Evolutionary conservation across 2,329 filamentous ascomycete genomes (phyloP).

Genomic region (Colletotrichum falcatum): DNA sequence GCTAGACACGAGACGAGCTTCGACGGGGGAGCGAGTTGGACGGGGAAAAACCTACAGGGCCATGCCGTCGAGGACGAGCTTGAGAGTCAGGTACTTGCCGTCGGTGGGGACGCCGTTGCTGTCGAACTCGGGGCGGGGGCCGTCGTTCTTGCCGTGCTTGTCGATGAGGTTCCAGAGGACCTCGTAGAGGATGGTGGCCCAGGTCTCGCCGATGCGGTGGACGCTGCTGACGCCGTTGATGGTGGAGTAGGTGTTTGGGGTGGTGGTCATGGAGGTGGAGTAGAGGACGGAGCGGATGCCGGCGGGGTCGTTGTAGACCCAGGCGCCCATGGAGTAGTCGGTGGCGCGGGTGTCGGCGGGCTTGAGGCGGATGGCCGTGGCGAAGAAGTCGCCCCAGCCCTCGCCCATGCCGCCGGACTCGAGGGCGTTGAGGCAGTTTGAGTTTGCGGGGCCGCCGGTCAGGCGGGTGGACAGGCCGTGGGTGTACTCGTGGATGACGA

Average conservation of each 20-base stretch:
- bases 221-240: conserved; percentile 54
- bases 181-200: conserved; percentile 66
- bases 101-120: conserved; percentile 61
- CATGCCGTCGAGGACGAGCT: conserved; percentile 65
- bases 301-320: conserved; percentile 56
- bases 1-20: too few relatives aligned
- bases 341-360: conserved; percentile 57
- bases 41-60: conserved; percentile 51
- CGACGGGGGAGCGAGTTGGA: too few relatives aligned
- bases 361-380: conserved; percentile 62
- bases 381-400: conserved; percentile 69
- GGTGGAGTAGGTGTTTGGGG: conserved; percentile 62
- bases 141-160: conserved; percentile 64
- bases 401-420: conserved; percentile 69
- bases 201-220: conserved; percentile 64
- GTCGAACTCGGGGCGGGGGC: conserved; percentile 55
- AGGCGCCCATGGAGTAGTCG: conserved; percentile 63
- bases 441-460: conserved; percentile 68
- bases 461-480: conserved; percentile 69
- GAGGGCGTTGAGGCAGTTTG: conserved; percentile 57
- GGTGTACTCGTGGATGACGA: conserved; percentile 71
- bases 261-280: conserved; percentile 61
- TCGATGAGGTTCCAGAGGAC: conserved; percentile 69
- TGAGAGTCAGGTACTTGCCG: conserved; percentile 63
- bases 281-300: conserved; percentile 65